These are phyloP conservation scores for Arthrobotrys sphaeroides DNA, from an alignment of 2,329 filamentous ascomycete genomes.

Conservation along the genomic window DNA sequence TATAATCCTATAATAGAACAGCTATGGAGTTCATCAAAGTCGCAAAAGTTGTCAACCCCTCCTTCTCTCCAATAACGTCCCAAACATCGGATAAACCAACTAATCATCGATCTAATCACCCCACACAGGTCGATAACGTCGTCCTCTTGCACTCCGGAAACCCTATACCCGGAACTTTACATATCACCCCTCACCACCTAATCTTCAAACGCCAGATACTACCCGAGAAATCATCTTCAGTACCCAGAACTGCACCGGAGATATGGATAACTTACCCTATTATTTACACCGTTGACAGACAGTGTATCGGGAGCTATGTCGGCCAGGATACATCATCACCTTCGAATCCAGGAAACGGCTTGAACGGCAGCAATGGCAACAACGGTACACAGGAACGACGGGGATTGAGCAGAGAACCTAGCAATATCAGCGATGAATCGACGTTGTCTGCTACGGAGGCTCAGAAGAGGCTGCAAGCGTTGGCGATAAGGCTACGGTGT, in stretches of 20 bases:
- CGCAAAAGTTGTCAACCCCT: conserved; percentile 54
- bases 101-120: conserved; percentile 3
- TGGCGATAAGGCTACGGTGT: conserved; percentile 78
- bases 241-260: conserved; percentile 65
- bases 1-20: neutral
- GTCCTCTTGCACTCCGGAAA: conserved; percentile 71
- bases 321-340: neutral
- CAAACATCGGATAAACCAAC: conserved; percentile 3
- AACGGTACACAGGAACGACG: conserved; percentile 1
- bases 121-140: conserved; percentile 70
- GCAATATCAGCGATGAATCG: conserved; percentile 63
- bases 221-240: conserved; percentile 16
- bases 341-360: conserved; percentile 67
- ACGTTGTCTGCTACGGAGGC: conserved; percentile 62
- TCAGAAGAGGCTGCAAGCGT: conserved; percentile 41
- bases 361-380: conserved; percentile 75
- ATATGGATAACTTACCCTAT: conserved; percentile 96
- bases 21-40: conserved; percentile 58
- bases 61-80: neutral
- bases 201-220: conserved; percentile 60
- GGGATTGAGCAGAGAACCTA: conserved; percentile 65
- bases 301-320: conserved; percentile 43
- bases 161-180: conserved; percentile 68
- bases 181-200: conserved; percentile 72
- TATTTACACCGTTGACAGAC: conserved; percentile 73